Evolutionary conservation across 2,329 filamentous ascomycete genomes (phyloP), one percentile per base, ranked within the genome.

Genomic region (Myotisia sp.): DNA sequence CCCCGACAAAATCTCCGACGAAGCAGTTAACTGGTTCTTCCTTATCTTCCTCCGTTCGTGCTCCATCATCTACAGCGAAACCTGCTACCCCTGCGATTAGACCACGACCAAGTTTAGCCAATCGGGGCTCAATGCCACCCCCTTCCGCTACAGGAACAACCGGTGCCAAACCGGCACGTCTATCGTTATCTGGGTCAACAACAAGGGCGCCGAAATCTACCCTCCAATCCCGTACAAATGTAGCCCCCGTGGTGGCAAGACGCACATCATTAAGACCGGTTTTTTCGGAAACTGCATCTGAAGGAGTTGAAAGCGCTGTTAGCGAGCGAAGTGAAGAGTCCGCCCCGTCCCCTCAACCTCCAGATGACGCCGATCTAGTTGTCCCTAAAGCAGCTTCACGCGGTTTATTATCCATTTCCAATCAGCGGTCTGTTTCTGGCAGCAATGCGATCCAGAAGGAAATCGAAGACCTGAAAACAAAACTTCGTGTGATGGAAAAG

Each of bases 391-490:
- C 32, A 27, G 27, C 18, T 18, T 13, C 22, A 9, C 22, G 32
- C 4, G 20, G 18, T 19, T 23, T 24, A 7, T 37, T 36, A 7
- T 36, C 39, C 8, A 29, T 26, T 5, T 24, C 31, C 6, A 33
- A 26, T 23, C 59, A 52, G 44, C 56, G 66, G 14, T 64, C 64
- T 8, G 60, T 60, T 3, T 63, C 57, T 37, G 54, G 44, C 40
- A 67, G 58, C 37, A 57, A 70, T 5, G 64, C 69, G 1, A 58
- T 68, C 2, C 67, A 61, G 14, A 68, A 78, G 42, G 80, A 92
- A 49, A 74, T 87, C 13, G 86, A 94, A 45, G 83, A 92, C 44
- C 64, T 94, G 10, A 85, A 93, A 52, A 77, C 83, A 0, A 94
- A 93, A 53, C 62, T 95, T 2, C 76, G 79, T 35, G 68, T 94